Evolutionary conservation across 2,329 filamentous ascomycete species (phyloP).

Genomic region (Arachnomyces sp.): DNA sequence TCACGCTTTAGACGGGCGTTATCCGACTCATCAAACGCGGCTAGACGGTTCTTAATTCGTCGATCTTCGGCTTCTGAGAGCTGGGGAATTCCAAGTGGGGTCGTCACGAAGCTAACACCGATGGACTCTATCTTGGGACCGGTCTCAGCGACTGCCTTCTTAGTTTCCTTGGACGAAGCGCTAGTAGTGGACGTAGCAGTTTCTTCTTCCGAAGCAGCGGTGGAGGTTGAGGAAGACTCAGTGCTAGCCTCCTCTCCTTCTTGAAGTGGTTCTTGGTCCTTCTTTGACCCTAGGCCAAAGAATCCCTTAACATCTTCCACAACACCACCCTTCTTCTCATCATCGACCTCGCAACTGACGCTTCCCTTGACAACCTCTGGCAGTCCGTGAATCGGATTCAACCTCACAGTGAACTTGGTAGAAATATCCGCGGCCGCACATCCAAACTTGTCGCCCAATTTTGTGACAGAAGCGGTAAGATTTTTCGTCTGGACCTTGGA

Average conservation of each 20-base stretch:
- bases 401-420: constrained; percentile 67
- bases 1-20: constrained; percentile 66
- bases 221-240: constrained; percentile 26
- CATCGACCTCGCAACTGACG: constrained; percentile 77
- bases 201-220: constrained; percentile 18
- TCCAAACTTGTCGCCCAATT: constrained; percentile 68
- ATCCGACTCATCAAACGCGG: constrained; percentile 81
- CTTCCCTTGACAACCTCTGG: constrained; percentile 68
- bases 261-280: constrained; percentile 65
- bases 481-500: constrained; percentile 69
- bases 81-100: constrained; percentile 35
- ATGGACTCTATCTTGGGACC: constrained; percentile 46
- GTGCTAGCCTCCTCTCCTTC: constrained; percentile 43
- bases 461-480: constrained; percentile 70
- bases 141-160: constrained; percentile 28
- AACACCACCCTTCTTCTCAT: constrained; percentile 62
- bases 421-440: constrained; percentile 69
- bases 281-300: constrained; percentile 88
- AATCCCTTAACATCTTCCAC: constrained; percentile 94
- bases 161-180: constrained; percentile 38
- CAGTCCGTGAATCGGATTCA: constrained; percentile 66
- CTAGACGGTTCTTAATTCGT: constrained; percentile 61
- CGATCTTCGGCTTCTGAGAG: constrained; percentile 29
- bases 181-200: constrained; percentile 42
- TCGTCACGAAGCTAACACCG: constrained; percentile 42